These are phyloP conservation scores for Lactifluus hygrophoroides DNA, from an alignment of 768 basidiomycete species.

Conservation along the genomic window DNA sequence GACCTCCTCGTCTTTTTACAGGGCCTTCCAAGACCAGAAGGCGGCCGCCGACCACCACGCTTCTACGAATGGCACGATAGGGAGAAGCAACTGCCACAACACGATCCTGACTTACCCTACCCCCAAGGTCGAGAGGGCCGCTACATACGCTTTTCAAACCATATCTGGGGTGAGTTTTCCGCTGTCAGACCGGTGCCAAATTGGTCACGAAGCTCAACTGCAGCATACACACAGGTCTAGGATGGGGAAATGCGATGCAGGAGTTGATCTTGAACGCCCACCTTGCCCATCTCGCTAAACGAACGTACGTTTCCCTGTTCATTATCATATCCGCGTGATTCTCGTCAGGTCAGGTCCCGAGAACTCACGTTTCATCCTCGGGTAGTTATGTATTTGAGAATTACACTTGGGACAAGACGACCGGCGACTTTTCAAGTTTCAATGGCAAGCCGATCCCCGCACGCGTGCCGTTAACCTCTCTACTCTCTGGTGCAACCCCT, in stretches of 20 bases:
- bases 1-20: not conserved
- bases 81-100: slow-evolving; percentile 13
- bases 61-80: slow-evolving; percentile 12
- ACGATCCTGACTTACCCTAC: slow-evolving; percentile 6
- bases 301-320: slow-evolving; percentile 35
- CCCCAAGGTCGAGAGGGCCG: slow-evolving; percentile 17
- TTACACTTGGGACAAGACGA: slow-evolving; percentile 44
- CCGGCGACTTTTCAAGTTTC: slow-evolving; percentile 32
- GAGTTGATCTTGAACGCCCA: not conserved
- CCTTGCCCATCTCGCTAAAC: slow-evolving; percentile 29
- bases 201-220: not conserved
- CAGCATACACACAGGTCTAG: slow-evolving; percentile 33
- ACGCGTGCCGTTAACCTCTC: slow-evolving; percentile 44
- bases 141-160: slow-evolving; percentile 17
- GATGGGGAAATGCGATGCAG: slow-evolving; percentile 54
- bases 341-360: too few relatives aligned
- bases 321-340: not conserved
- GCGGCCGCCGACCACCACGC: not conserved
- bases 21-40: not conserved
- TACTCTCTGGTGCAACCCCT: slow-evolving; percentile 37
- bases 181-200: not conserved
- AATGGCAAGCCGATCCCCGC: slow-evolving; percentile 46
- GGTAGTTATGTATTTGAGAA: slow-evolving; percentile 46
- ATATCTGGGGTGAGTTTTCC: not conserved
- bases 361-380: not conserved